A percentile compares a stretch with the other conserved stretches of the same genome.
Evolutionary conservation across 345 rosid species (phyloP).

Genomic region (Kandelia obovata): DNA sequence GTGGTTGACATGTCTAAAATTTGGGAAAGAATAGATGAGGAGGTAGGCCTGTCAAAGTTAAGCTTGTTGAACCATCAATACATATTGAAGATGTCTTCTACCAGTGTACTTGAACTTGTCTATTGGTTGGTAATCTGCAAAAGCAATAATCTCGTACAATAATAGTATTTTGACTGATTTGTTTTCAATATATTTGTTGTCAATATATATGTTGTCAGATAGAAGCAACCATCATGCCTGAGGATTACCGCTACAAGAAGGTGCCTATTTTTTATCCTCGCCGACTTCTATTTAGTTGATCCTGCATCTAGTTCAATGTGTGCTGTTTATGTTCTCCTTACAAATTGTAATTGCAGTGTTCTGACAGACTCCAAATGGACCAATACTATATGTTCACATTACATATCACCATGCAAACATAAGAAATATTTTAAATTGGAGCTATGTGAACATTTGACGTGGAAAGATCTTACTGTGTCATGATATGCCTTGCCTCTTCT

Average conservation of each 20-base stretch:
- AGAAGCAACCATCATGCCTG: slow-evolving; percentile 82
- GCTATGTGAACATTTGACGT: too few relatives aligned
- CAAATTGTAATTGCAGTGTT: neutral
- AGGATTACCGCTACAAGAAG: slow-evolving; percentile 82
- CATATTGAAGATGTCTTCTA: neutral
- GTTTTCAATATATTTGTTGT: neutral
- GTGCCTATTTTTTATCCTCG: slow-evolving; percentile 29
- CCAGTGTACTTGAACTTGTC: neutral
- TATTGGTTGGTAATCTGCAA: neutral
- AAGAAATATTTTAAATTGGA: too few relatives aligned
- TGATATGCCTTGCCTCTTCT: too few relatives aligned
- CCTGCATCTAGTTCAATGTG: neutral
- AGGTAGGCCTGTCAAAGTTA: slow-evolving; percentile 45
- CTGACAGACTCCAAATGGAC: neutral
- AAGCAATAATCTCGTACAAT: too few relatives aligned
- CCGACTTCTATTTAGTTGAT: neutral
- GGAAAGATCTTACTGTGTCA: too few relatives aligned
- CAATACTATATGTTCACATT: too few relatives aligned
- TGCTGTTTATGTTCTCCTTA: neutral
- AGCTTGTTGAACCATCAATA: slow-evolving; percentile 4
- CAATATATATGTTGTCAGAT: slow-evolving; percentile 41
- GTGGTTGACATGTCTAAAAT: slow-evolving; percentile 85
- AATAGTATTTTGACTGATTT: neutral
- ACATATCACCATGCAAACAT: too few relatives aligned
- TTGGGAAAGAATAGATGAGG: slow-evolving; percentile 88